Evolutionary conservation across 2,329 filamentous ascomycete species (phyloP).

Genomic region (Neurospora sp.): DNA sequence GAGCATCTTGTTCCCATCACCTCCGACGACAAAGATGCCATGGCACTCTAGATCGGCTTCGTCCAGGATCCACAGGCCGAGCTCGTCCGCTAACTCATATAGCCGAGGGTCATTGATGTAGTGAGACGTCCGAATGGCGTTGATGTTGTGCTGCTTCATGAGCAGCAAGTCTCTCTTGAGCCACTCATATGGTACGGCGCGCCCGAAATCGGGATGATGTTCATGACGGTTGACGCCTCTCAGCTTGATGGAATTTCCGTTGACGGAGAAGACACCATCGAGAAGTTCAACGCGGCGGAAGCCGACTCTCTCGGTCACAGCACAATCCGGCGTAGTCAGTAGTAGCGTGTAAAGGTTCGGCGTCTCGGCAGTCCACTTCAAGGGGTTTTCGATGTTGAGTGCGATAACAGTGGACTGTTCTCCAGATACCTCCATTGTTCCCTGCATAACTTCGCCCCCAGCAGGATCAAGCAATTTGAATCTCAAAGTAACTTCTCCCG

Average conservation of each 20-base stretch:
- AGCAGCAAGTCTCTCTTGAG: constrained; percentile 43
- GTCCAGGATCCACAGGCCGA: constrained; percentile 45
- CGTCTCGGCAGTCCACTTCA: constrained; percentile 50
- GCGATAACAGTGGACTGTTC: constrained; percentile 17
- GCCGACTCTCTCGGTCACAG: constrained; percentile 40
- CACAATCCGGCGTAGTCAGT: constrained; percentile 17
- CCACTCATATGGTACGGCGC: constrained; percentile 42
- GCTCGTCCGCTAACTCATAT: constrained; percentile 42
- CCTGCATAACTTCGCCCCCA: constrained; percentile 19
- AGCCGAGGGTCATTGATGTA: constrained; percentile 42
- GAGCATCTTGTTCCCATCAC: constrained; percentile 35
- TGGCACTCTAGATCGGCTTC: constrained; percentile 28
- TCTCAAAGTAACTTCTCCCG: constrained; percentile 4
- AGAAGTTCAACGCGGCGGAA: constrained; percentile 50
- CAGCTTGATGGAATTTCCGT: constrained; percentile 45
- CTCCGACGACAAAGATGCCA: constrained; percentile 35
- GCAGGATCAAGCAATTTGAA: constrained; percentile 11
- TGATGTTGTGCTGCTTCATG: constrained; percentile 54
- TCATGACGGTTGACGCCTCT: constrained; percentile 50
- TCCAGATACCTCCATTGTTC: constrained; percentile 10
- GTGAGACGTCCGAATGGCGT: constrained; percentile 49
- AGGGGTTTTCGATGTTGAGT: constrained; percentile 34
- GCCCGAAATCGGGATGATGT: constrained; percentile 44
- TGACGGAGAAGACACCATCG: constrained; percentile 43
- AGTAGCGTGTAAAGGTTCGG: constrained; percentile 39